Conservation (phyloP, 1,284 basidiomycete genomes). For the Microbotryum scabiosae region DNA sequence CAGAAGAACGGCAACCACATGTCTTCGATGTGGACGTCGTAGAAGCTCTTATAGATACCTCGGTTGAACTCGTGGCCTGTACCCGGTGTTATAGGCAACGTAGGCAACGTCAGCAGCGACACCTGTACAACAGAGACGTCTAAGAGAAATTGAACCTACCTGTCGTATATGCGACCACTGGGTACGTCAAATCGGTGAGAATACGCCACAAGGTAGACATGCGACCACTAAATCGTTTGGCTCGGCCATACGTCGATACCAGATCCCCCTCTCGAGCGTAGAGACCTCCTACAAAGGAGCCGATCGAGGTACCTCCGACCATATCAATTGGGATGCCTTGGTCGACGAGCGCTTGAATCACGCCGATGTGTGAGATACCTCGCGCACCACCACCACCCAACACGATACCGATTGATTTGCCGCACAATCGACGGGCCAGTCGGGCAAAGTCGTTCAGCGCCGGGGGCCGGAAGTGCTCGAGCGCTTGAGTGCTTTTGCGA, state of each 20-base stretch:
- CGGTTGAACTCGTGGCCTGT: slow-evolving; percentile 83
- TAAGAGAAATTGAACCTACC: too few species aligned
- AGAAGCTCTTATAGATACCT: slow-evolving; percentile 77
- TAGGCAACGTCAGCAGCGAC: too few species aligned
- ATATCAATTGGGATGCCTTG: slow-evolving; percentile 84
- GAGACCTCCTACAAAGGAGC: slow-evolving; percentile 86
- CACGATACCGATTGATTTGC: slow-evolving; percentile 86
- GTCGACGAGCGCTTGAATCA: slow-evolving; percentile 85
- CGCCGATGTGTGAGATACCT: slow-evolving; percentile 84
- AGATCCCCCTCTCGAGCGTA: slow-evolving; percentile 91
- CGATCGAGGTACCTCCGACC: slow-evolving; percentile 73
- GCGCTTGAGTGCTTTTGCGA: slow-evolving; percentile 14
- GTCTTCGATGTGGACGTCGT: slow-evolving; percentile 83
- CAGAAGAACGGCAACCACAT: slow-evolving; percentile 94
- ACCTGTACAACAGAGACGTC: too few species aligned
- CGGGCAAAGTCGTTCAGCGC: slow-evolving; percentile 89
- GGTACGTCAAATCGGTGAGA: slow-evolving; percentile 91
- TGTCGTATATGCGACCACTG: slow-evolving; percentile 94
- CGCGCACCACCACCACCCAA: slow-evolving; percentile 93
- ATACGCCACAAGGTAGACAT: slow-evolving; percentile 95
- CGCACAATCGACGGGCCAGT: slow-evolving; percentile 81
- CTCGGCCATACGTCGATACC: slow-evolving; percentile 71
- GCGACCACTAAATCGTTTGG: slow-evolving; percentile 80
- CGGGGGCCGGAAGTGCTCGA: slow-evolving; percentile 44
- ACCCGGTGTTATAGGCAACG: too few species aligned